Evolutionary conservation across 2,329 filamentous ascomycete genomes (phyloP), one percentile per base, ranked within the genome.

Genomic region (Paraphaeosphaeria minitans): DNA sequence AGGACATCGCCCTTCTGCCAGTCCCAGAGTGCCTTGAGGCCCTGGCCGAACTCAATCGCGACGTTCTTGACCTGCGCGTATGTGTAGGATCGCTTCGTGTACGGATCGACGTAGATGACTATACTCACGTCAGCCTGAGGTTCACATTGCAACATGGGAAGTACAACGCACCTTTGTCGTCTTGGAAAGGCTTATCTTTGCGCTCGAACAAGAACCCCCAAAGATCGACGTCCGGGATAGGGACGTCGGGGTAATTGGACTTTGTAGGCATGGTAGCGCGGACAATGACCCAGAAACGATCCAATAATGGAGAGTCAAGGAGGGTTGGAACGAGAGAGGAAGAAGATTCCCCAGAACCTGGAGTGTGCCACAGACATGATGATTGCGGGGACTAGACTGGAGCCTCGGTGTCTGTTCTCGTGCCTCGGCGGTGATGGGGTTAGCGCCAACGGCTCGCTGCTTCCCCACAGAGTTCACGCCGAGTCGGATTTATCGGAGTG

Each of bases 1-100:
- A 97, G 82, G 1, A 95, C 91, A 73, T 97, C 91, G 69, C 91
- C 90, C 72, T 90, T 93, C 66, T 87, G 83, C 90, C 93, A 97
- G 51, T 87, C 83, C 84, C 89, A 94, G 22, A 82, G 77, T 27
- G 89, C 85, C 70, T 87, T 88, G 21, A 98, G 83, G 0, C 91
- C 93, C 64, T 89, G 87, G 52, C 92, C 93, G 66, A 97, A 96
- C n/a, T 87, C 84, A 41, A 87, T 78, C 1, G 92, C 89, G 16
- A 85, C 81, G 60, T 81, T 81, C 67, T 85, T 88, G 57, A 91
- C 79, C 62, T 92, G 83, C 33, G 82, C 82, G 74, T 86, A 93
- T 47, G 88, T 96, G 77, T 96, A 92, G 35, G 80, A 79, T 22
- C 85, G 81, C 53, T 84, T 82, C 2, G 90, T 91, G 61, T 90